Evolutionary conservation across 208 protist species (phyloP), one percentile per base, ranked within the genome.

Genomic region (Acanthamoeba pearcei): DNA sequence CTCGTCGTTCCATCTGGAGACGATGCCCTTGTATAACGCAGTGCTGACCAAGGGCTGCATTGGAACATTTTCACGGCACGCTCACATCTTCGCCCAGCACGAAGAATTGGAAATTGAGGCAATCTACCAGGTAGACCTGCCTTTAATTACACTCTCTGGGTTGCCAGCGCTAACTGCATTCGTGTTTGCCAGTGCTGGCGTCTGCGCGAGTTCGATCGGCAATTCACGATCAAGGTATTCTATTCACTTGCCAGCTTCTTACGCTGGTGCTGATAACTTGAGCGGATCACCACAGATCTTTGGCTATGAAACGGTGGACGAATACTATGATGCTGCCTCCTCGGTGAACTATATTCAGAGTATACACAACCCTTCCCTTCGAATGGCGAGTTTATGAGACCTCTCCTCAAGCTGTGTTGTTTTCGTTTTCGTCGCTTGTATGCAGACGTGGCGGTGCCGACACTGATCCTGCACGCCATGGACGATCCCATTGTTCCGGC

Each of bases 1-100:
- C 10, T 85, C 76, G 1, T 85, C 76, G 29, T 32, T 38, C 76
- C 76, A 85, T 35, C 49, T 85, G 76, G 76, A 85, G 22, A 85
- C 38, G 46, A 85, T 85, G 76, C 76, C 76, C 29, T 17, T 85
- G 19, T 85, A 85, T 49, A 85, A 85, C 76, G 76, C 76, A 13
- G 76, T 85, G 5, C 76, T 85, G 46, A 85, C 76, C 46, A 85
- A 85, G 76, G 76, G 76, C 24, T 85, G 76, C 76, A 85, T 85
- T n/a, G 24, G 49, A 57, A 85, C 76, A 17, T n/a, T 85, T 15
- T 85, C 76, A 10, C 15, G 76, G 5, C 76, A 85, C 24, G 76
- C 38, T 19, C 38, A 60, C 49, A 85, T 85, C 46, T 85, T 85
- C 57, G 38, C 42, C 10, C 76, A 85, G 29, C 76, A 85, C 76